phyloP scores from a whole-genome alignment of 495 filamentous ascomycete species.

The Niebla homalea region DNA sequence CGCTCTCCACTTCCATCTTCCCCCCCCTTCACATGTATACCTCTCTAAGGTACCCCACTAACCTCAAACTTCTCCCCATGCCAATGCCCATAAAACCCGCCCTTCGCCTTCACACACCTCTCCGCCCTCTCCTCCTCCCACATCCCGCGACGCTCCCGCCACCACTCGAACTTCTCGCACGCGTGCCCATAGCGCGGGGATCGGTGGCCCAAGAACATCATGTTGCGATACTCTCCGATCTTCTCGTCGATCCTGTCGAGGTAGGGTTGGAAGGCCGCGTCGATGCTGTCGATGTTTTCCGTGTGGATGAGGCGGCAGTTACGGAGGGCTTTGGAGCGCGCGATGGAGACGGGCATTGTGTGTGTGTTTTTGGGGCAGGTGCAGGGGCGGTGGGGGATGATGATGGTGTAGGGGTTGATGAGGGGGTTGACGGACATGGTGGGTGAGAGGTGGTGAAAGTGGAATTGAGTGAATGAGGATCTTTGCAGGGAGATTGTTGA shows the following conservation, averaged over 20 bases:
- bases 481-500: not conserved
- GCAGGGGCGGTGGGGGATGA: not conserved
- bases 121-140: not conserved
- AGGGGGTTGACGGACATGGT: not conserved
- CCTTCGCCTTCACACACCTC: not conserved
- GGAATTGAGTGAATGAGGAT: not conserved
- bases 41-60: conserved; percentile 1
- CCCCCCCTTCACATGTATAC: no score
- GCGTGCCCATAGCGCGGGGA: not conserved
- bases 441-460: not conserved
- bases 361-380: not conserved
- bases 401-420: conserved; percentile 4
- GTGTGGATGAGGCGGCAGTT: conserved; percentile 8
- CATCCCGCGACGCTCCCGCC: not conserved
- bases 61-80: not conserved
- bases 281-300: conserved; percentile 18
- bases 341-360: not conserved
- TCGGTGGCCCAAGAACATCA: not conserved
- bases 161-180: not conserved
- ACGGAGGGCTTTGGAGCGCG: not conserved
- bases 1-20: no score
- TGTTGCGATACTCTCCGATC: not conserved
- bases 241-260: not conserved
- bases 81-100: not conserved
- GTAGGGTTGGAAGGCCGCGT: conserved; percentile 5